Base-by-base conservation (phyloP, 768 basidiomycete species). In the Agaricus bisporus region DNA sequence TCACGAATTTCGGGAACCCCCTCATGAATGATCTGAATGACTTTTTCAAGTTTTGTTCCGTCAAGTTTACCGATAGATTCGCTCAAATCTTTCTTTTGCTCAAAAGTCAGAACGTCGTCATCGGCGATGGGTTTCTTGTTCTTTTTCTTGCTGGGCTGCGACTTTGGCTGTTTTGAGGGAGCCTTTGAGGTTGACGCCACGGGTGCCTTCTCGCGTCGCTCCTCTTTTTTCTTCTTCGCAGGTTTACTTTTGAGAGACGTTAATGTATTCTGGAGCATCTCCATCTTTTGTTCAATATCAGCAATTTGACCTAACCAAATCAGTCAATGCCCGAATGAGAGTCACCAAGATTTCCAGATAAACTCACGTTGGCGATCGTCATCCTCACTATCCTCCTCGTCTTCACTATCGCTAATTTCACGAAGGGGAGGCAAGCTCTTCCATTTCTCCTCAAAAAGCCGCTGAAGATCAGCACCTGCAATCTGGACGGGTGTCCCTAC, bases 11-110 rank as follows among this genome's bases (percentile, higher is more conserved):
- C 91, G 3, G 95, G 94, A 35, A 95, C 88, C 18, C 89, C 91
- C 65, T 91, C 88, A 62, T 95, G 90, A 56, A 98, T 98, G 66
- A 98, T 94, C 63, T 90, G 82, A 63, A 98, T 94, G 50, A 97
- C 95, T 64, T 83, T 84, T 69, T 92, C 88, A 56, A 98, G 72
- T 65, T 88, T 88, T 48, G 77, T 67, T 18, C 86, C 93, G 59
- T 97, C 91, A 22, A 97, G 81, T 62, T 80, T 80, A 56, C 80
- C 79, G 59, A 99, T 99, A 48, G 93, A 90, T 69, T 98, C 94
- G 63, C 94, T 95, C 52, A 99, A 74, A 65, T 98, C 93, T 70
- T 97, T 94, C 86, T 99, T 99, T 76, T 98, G 95, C 59, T 93
- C 91, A 66, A 95, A 91, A 48, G 91, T 88, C 36, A 98, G 77